A percentile compares a stretch with the other conserved stretches of the same genome.
These are phyloP conservation scores for Entomortierella chlamydospora DNA, from an alignment of 192 early-diverging fungal species.

Conservation along the genomic window DNA sequence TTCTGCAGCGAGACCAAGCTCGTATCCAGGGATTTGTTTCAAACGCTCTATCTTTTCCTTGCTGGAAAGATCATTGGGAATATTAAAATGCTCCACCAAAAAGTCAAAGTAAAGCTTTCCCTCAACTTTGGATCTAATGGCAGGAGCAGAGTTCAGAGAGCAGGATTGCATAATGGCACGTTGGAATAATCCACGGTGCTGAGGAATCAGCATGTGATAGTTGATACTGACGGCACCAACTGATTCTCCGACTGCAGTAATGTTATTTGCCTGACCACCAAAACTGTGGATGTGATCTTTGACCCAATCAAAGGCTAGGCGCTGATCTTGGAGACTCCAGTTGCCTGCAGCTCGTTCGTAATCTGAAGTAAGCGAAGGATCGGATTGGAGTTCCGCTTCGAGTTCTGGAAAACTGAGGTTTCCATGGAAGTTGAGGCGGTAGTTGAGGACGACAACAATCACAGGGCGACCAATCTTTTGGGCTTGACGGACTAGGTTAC, in stretches of 20 bases:
- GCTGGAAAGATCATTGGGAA: slow-evolving; percentile 16
- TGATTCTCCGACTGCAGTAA: slow-evolving; percentile 35
- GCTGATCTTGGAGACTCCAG: slow-evolving; percentile 40
- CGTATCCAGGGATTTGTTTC: background rate
- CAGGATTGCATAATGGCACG: slow-evolving; percentile 45
- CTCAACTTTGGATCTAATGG: slow-evolving; percentile 21
- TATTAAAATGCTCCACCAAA: slow-evolving; percentile 13
- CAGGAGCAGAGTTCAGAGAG: slow-evolving; percentile 14
- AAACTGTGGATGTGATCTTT: slow-evolving; percentile 11
- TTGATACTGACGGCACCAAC: slow-evolving; percentile 29
- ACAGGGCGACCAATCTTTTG: slow-evolving; percentile 36
- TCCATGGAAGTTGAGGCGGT: slow-evolving; percentile 62
- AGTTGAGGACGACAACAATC: slow-evolving; percentile 62
- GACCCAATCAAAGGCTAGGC: slow-evolving; percentile 35
- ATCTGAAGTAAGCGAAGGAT: background rate
- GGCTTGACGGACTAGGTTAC: slow-evolving; percentile 26
- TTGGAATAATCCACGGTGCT: slow-evolving; percentile 33
- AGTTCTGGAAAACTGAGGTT: slow-evolving; percentile 51
- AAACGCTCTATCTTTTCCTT: slow-evolving; percentile 25
- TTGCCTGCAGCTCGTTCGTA: slow-evolving; percentile 29
- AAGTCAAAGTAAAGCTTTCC: slow-evolving; percentile 27
- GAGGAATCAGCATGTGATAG: slow-evolving; percentile 31
- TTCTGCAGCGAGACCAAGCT: slow-evolving; percentile 11
- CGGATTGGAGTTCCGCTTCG: slow-evolving; percentile 20
- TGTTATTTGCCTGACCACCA: slow-evolving; percentile 17